phyloP scores from a whole-genome alignment of 2,329 filamentous ascomycete genomes.

The Aspergillus vadensis region DNA sequence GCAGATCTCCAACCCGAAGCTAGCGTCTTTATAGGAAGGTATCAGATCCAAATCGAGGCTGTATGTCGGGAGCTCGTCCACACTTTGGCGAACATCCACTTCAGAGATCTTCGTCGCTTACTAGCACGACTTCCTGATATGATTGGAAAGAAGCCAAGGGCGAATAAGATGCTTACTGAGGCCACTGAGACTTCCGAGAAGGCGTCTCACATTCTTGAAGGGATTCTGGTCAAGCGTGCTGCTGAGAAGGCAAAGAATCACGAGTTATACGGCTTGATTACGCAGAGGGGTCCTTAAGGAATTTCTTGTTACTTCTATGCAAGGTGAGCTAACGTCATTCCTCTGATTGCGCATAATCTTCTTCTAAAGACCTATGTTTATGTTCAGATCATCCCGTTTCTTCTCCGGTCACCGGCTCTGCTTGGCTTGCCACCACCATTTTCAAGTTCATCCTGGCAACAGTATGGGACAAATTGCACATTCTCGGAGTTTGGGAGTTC shows the following conservation, averaged over 20 bases:
- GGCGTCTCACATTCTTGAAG: neutral
- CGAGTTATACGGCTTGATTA: neutral
- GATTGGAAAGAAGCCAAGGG: neutral
- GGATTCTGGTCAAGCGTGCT: neutral
- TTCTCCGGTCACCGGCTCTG: no score
- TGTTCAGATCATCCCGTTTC: no score
- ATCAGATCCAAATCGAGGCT: neutral
- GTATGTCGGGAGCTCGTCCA: neutral
- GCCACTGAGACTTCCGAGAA: neutral
- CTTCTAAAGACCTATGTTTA: no score
- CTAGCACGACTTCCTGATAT: neutral
- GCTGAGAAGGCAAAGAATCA: neutral
- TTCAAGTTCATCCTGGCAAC: no score
- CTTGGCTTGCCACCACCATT: no score
- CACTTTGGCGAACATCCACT: neutral
- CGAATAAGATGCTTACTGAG: neutral
- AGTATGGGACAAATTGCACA: no score
- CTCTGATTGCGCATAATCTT: neutral
- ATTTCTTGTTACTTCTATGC: neutral
- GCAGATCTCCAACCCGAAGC: neutral
- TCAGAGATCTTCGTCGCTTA: neutral
- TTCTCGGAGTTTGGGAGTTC: no score
- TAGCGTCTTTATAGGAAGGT: neutral
- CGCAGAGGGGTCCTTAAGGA: neutral
- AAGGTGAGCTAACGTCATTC: neutral